phyloP scores from a whole-genome alignment of 768 basidiomycete species.

The Mycena chlorophos region DNA sequence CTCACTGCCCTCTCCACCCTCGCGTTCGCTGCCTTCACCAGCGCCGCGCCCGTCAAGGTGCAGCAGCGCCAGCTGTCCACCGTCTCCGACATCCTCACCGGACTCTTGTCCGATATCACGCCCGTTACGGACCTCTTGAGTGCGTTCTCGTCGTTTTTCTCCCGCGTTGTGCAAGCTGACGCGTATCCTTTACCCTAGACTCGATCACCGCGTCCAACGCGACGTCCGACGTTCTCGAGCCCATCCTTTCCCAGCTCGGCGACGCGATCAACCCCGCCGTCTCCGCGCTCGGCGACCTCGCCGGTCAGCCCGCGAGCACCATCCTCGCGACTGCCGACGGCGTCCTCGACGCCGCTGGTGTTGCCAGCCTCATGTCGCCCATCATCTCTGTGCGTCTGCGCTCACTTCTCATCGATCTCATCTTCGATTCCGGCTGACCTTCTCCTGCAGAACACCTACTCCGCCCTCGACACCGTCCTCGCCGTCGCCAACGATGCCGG shows the following conservation, averaged over 20 bases:
- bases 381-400: neutral
- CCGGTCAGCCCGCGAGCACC: neutral
- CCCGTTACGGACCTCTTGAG: neutral
- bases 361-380: neutral
- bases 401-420: neutral
- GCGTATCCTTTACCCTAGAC: neutral
- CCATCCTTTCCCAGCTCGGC: neutral
- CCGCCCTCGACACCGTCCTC: slow-evolving; percentile 2
- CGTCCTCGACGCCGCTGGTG: neutral
- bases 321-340: neutral
- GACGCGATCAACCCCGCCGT: neutral
- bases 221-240: neutral
- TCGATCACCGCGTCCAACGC: neutral
- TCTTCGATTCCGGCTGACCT: neutral
- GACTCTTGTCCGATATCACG: neutral
- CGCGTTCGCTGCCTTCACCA: neutral
- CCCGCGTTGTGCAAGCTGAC: neutral
- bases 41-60: neutral
- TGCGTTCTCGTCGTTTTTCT: neutral
- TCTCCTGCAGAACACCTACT: neutral
- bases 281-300: neutral
- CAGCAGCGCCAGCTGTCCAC: neutral
- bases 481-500: slow-evolving; percentile 2
- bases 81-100: slow-evolving; percentile 1
- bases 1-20: neutral